Conservation (phyloP, 1,284 basidiomycete genomes). For the Cutaneotrichosporon sp. region DNA sequence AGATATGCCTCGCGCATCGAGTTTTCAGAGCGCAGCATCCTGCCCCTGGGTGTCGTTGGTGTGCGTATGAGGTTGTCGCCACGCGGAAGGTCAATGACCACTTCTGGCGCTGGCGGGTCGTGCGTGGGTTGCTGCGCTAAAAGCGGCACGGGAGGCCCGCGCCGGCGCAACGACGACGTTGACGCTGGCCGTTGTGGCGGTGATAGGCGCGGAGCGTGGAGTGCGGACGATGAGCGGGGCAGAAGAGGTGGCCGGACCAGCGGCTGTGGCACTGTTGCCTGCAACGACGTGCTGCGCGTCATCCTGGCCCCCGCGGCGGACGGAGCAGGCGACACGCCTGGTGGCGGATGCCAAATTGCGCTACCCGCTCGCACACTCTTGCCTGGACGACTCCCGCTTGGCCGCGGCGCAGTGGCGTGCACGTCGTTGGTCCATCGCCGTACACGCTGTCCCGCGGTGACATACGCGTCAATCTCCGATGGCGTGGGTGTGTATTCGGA, state of each 20-base stretch:
- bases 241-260: too few relatives aligned
- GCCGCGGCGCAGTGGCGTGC: not conserved
- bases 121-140: constrained; percentile 1
- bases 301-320: not conserved
- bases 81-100: not conserved
- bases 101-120: not conserved
- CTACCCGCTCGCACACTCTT: not conserved
- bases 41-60: too few relatives aligned
- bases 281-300: too few relatives aligned
- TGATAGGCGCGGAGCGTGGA: not conserved
- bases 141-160: constrained; percentile 2
- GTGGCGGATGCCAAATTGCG: not conserved
- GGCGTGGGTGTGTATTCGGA: constrained; percentile 19
- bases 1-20: constrained; percentile 35
- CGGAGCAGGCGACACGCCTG: not conserved
- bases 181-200: too few relatives aligned
- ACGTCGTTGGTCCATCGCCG: constrained; percentile 13
- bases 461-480: constrained; percentile 15
- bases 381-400: not conserved
- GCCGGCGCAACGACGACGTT: not conserved
- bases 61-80: not conserved
- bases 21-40: not conserved
- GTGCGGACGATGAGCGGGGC: not conserved
- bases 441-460: constrained; percentile 8
- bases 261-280: too few relatives aligned